Evolutionary conservation across 164 flowering plant species (phyloP), one percentile per base, ranked within the genome.

Genomic region (Annona squamosa): DNA sequence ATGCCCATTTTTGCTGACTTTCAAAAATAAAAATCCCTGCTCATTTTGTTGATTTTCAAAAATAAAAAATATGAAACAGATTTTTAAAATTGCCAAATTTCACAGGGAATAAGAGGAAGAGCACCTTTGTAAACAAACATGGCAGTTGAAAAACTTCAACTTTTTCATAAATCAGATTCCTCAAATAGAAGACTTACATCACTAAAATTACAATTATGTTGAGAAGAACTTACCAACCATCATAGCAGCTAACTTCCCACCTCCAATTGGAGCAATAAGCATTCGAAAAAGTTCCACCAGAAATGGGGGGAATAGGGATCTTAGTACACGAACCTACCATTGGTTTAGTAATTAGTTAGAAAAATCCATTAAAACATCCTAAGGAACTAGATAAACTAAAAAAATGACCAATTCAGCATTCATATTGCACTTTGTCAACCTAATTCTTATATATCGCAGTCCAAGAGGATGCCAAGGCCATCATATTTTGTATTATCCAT

Each of bases 171-270:
- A 5, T 52, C 13, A 52, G 13, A 52, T 52, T 52, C 9, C 59
- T 52, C 13, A 16, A 52, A 10, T 10, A 52, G 13, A 10, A 52
- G 59, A 52, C 0, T 52, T 52, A 52, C 59, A 52, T 52, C 9
- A 5, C 59, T 52, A 52, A 16, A 13, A 9, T 16, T 52, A 10
- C 2, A 52, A 10, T 9, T 52, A 52, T 52, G 13, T 52, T 52
- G 13, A 9, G 10, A 52, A 52, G 59, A 59, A 82, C 97, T 82
- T 73, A 94, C 99, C 99, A 76, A 90, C 89, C 99, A 92, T 91
- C 65, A 85, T 65, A 1, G 99, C 88, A 69, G 99, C 96, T 42
- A 92, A 70, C 82, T 85, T 84, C 26, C 99, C 98, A 3, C 88
- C 84, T 72, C 78, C 89, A 26, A 92, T 62, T 16, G 99, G 99